These are phyloP conservation scores for Agrocybe pediades DNA, from an alignment of 768 basidiomycete genomes.

Conservation along the genomic window DNA sequence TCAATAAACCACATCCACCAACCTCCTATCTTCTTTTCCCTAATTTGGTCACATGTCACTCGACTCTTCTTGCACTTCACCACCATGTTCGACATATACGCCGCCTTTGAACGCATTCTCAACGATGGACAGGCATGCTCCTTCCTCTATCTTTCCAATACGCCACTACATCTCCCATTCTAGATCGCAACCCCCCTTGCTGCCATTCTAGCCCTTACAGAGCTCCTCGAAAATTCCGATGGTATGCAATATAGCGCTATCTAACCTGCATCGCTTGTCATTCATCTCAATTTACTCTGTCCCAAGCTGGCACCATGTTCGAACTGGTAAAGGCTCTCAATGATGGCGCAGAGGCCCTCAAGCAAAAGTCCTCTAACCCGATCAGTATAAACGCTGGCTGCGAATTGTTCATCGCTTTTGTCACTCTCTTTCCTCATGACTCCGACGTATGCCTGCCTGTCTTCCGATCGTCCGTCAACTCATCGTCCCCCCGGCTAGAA, in stretches of 20 bases:
- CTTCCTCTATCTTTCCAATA: neutral
- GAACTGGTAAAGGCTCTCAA: constrained; percentile 88
- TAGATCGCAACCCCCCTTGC: constrained; percentile 85
- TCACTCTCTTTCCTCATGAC: constrained; percentile 82
- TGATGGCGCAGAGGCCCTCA: constrained; percentile 68
- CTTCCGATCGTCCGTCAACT: neutral
- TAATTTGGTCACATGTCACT: constrained; percentile 18
- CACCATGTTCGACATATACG: constrained; percentile 38
- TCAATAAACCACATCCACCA: neutral
- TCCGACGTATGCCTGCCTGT: constrained; percentile 57
- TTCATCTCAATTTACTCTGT: constrained; percentile 14
- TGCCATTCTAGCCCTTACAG: constrained; percentile 83
- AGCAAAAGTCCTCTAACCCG: constrained; percentile 66
- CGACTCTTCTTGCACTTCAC: constrained; percentile 6
- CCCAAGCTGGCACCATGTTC: constrained; percentile 88
- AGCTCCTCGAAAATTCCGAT: constrained; percentile 78
- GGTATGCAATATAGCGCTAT: constrained; percentile 47
- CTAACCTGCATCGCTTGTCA: constrained; percentile 2
- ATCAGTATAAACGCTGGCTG: constrained; percentile 89
- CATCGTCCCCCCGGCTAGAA: constrained; percentile 46
- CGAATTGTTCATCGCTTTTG: constrained; percentile 88
- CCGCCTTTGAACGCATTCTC: constrained; percentile 63
- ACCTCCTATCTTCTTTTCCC: neutral
- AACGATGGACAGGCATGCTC: constrained; percentile 63
- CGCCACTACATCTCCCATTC: constrained; percentile 1